Conservation (phyloP, 108 stramenopile genomes). For the Pseudonitzschia pungens region DNA sequence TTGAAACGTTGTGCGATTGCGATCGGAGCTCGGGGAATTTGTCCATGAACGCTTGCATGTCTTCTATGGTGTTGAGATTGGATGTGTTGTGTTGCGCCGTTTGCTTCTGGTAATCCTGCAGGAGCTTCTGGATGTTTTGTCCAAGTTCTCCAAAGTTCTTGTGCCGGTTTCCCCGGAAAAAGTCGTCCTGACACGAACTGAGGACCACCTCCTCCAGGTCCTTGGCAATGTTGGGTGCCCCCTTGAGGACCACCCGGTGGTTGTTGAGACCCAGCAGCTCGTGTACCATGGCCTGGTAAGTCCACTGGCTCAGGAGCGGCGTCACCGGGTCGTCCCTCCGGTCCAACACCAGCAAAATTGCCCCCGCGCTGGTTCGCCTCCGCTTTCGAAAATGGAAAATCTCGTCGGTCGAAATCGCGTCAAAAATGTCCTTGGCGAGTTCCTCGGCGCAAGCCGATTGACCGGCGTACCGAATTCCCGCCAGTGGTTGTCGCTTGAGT, state of each 20-base stretch:
- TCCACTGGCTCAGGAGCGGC: constrained; percentile 98
- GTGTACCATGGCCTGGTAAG: constrained; percentile 99
- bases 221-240: constrained; percentile 89
- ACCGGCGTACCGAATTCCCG: constrained; percentile 86
- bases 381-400: constrained; percentile 90
- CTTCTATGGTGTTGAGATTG: constrained; percentile 91
- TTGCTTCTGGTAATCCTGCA: constrained; percentile 93
- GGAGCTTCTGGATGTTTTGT: constrained; percentile 90
- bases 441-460: constrained; percentile 76
- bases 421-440: constrained; percentile 79
- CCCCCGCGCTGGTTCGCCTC: constrained; percentile 38
- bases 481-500: constrained; percentile 82
- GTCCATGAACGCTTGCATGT: constrained; percentile 99
- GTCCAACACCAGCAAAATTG: constrained; percentile 91
- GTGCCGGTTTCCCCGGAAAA: constrained; percentile 90
- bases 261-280: constrained; percentile 97
- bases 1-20: constrained; percentile 85
- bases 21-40: constrained; percentile 93
- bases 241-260: constrained; percentile 92
- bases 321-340: constrained; percentile 98
- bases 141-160: constrained; percentile 98
- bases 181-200: constrained; percentile 88
- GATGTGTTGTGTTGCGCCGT: constrained; percentile 76
- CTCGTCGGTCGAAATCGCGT: constrained; percentile 80
- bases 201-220: constrained; percentile 98